Evolutionary conservation across 2,329 filamentous ascomycete genomes (phyloP).

Genomic region (Monilinia fructicola): DNA sequence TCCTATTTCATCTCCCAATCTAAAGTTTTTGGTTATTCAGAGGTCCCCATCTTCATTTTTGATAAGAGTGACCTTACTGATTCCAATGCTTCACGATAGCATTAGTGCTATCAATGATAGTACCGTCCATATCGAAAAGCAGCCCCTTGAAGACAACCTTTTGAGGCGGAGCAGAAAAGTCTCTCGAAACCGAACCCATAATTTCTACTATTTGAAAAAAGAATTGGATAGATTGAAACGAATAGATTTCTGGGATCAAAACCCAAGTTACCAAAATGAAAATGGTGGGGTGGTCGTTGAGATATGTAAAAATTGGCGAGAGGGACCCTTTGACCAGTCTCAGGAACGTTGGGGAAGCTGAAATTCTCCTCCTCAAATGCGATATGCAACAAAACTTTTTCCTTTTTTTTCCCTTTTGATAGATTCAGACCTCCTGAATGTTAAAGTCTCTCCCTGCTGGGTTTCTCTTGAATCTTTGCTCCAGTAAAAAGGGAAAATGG

Average conservation of each 20-base stretch:
- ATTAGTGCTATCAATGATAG: slow-evolving; percentile 77
- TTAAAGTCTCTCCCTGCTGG: neutral
- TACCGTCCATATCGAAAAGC: slow-evolving; percentile 69
- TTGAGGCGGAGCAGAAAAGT: slow-evolving; percentile 32
- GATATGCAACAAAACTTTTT: slow-evolving; percentile 27
- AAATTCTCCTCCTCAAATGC: slow-evolving; percentile 20
- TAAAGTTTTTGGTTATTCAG: slow-evolving; percentile 40
- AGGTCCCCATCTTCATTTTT: neutral
- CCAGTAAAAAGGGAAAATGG: neutral
- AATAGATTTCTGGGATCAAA: slow-evolving; percentile 13
- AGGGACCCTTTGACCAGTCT: slow-evolving; percentile 13
- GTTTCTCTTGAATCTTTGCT: neutral
- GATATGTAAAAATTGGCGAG: slow-evolving; percentile 30
- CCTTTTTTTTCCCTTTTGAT: slow-evolving; percentile 9
- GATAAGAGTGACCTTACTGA: slow-evolving; percentile 38
- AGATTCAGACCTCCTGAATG: slow-evolving; percentile 21
- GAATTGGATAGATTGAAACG: neutral
- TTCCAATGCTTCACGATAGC: slow-evolving; percentile 80
- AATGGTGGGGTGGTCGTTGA: slow-evolving; percentile 32
- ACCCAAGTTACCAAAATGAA: slow-evolving; percentile 30
- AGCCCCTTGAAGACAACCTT: slow-evolving; percentile 35
- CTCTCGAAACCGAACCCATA: slow-evolving; percentile 34
- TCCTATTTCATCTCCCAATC: slow-evolving; percentile 79
- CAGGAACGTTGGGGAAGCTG: neutral
- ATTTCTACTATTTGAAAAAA: neutral